A percentile compares a stretch with the other conserved stretches of the same genome.
Conservation (phyloP, 176 grass and related monocot genomes). For the Aechmea fasciata region DNA sequence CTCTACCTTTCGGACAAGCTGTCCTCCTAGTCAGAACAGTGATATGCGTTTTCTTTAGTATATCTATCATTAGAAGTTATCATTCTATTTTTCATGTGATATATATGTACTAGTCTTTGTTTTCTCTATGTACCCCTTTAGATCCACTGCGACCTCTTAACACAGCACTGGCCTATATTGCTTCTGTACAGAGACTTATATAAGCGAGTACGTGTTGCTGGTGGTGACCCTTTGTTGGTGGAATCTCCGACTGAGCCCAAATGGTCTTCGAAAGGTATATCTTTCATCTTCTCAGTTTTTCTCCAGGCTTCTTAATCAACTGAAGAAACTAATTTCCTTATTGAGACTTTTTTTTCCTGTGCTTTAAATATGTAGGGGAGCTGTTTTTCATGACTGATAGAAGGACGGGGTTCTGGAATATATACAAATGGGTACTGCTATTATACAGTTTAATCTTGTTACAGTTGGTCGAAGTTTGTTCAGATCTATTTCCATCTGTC, state of each 20-base stretch:
- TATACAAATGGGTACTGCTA: conserved; percentile 82
- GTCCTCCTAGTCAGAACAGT: not conserved
- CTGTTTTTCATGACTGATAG: conserved; percentile 91
- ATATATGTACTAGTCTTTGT: not conserved
- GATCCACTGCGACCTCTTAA: not conserved
- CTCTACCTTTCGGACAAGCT: not conserved
- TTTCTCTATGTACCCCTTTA: not conserved
- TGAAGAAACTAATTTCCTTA: not conserved
- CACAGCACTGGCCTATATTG: not conserved
- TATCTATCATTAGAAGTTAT: not conserved
- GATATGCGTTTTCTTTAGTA: not conserved
- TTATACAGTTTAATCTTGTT: conserved; percentile 1
- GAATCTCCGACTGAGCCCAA: conserved; percentile 89
- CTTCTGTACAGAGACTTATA: conserved; percentile 56
- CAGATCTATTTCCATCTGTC: conserved; percentile 8
- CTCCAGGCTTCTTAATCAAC: not conserved
- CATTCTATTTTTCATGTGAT: not conserved
- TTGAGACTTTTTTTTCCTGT: not conserved
- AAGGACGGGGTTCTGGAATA: conserved; percentile 84
- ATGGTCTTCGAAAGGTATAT: conserved; percentile 82
- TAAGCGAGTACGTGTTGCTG: conserved; percentile 60
- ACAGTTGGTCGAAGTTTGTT: not conserved
- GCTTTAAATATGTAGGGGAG: conserved; percentile 51
- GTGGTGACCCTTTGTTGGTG: conserved; percentile 51
- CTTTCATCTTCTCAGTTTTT: conserved; percentile 8